Evolutionary conservation across 352 stramenopile genomes (phyloP).

Genomic region (Pythium guiyangense): DNA sequence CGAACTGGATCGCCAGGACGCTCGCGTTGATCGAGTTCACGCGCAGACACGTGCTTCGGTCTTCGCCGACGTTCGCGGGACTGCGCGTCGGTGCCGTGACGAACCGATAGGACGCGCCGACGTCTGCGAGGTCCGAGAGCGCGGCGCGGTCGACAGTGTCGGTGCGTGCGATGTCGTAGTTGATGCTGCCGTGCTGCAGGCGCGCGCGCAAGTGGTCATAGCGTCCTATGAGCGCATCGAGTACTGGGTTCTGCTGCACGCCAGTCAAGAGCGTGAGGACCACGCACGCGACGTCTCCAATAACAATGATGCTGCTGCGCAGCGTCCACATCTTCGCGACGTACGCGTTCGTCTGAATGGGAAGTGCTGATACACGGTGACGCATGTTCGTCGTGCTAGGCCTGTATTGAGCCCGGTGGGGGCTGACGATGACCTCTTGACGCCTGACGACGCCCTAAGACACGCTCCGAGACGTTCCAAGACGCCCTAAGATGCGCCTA

Average conservation of each 20-base stretch:
- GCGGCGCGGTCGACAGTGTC: constrained; percentile 12
- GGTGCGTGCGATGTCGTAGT: constrained; percentile 20
- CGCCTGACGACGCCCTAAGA: too few relatives aligned
- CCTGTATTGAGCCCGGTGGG: too few relatives aligned
- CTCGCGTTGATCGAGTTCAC: constrained; percentile 38
- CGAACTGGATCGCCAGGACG: constrained; percentile 23
- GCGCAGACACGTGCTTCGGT: constrained; percentile 32
- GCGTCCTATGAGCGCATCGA: constrained; percentile 14
- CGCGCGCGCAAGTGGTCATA: constrained; percentile 16
- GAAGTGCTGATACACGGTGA: too few relatives aligned
- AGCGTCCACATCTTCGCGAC: neutral
- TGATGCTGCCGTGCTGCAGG: constrained; percentile 16
- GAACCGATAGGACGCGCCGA: too few relatives aligned
- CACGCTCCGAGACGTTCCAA: too few relatives aligned
- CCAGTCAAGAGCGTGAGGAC: constrained; percentile 25
- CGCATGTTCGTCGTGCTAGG: too few relatives aligned
- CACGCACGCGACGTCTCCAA: constrained; percentile 16
- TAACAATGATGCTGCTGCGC: constrained; percentile 9
- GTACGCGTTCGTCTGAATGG: too few relatives aligned
- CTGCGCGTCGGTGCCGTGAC: constrained; percentile 23
- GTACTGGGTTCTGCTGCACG: constrained; percentile 22
- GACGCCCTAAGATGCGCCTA: too few relatives aligned
- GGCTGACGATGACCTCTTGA: too few relatives aligned
- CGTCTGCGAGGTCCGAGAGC: too few relatives aligned
- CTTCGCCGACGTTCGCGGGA: constrained; percentile 23